Evolutionary conservation across 2,329 filamentous ascomycete genomes (phyloP).

Genomic region (Cladosporium austrohemisphaericum): DNA sequence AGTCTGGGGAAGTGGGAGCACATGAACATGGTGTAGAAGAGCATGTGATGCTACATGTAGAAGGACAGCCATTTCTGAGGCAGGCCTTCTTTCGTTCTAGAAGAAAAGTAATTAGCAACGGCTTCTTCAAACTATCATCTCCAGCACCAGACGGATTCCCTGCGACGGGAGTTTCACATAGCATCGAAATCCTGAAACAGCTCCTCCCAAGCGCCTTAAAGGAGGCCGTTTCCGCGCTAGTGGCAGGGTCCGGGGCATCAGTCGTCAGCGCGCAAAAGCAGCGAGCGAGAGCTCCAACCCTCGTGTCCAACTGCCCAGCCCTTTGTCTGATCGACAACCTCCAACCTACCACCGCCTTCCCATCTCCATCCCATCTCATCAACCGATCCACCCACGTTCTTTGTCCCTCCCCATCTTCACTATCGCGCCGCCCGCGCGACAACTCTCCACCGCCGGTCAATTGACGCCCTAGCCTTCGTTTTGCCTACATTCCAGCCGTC

Average conservation of each 20-base stretch:
- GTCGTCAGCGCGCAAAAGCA: constrained; percentile 9
- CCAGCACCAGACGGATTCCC: neutral
- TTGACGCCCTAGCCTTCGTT: constrained; percentile 6
- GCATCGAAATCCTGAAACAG: constrained; percentile 6
- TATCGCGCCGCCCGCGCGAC: neutral
- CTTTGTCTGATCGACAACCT: constrained; percentile 9
- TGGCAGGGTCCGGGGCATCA: no score
- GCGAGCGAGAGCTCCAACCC: constrained; percentile 9
- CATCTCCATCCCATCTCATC: neutral
- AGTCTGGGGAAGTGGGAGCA: no score
- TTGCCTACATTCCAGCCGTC: constrained; percentile 13
- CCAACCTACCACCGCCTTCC: neutral
- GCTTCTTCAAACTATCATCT: neutral
- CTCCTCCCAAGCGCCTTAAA: neutral
- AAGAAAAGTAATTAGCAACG: neutral
- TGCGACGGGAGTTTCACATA: neutral
- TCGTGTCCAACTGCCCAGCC: neutral
- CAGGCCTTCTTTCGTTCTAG: neutral
- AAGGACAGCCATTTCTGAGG: neutral
- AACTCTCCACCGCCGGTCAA: neutral
- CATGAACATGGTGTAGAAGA: neutral
- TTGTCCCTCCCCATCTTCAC: neutral
- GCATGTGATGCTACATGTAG: no score
- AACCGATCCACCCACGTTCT: neutral
- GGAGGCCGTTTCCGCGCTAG: no score